Evolutionary conservation across 495 filamentous ascomycete species (phyloP).

Genomic region (Penicilliopsis zonata): DNA sequence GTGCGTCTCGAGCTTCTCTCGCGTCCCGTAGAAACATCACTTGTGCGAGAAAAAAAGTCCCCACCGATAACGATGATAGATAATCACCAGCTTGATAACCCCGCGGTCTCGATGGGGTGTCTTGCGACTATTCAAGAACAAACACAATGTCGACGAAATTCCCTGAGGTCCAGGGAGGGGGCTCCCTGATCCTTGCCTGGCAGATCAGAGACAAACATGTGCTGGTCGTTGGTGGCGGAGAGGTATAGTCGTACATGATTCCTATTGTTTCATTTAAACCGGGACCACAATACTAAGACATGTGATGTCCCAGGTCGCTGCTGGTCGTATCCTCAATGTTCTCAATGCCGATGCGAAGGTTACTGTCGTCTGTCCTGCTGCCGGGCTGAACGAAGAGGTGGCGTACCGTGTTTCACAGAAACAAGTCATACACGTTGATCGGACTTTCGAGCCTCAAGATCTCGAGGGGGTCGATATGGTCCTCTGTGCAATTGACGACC

Average conservation of each 20-base stretch:
- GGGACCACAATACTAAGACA: slow-evolving; percentile 4
- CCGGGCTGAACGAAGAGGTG: slow-evolving; percentile 80
- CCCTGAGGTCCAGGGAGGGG: slow-evolving; percentile 75
- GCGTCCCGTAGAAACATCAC: slow-evolving; percentile 4
- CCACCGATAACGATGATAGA: neutral
- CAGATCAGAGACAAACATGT: slow-evolving; percentile 76
- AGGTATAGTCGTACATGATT: slow-evolving; percentile 39
- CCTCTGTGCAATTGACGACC: slow-evolving; percentile 85
- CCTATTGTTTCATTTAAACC: slow-evolving; percentile 1
- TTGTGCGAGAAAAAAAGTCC: neutral
- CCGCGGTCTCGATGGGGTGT: slow-evolving; percentile 2
- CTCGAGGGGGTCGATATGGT: slow-evolving; percentile 78
- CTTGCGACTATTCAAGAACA: neutral
- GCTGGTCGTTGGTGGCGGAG: slow-evolving; percentile 84
- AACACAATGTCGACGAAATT: slow-evolving; percentile 46
- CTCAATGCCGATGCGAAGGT: slow-evolving; percentile 92
- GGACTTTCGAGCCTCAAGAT: slow-evolving; percentile 69
- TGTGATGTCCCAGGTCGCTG: slow-evolving; percentile 61
- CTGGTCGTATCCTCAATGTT: slow-evolving; percentile 80
- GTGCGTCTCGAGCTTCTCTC: slow-evolving; percentile 2
- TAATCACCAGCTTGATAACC: no score
- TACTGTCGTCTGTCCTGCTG: slow-evolving; percentile 67
- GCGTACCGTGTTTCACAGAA: slow-evolving; percentile 60
- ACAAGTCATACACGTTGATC: slow-evolving; percentile 67
- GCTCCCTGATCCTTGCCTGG: slow-evolving; percentile 89